phyloP scores from a whole-genome alignment of 2,329 filamentous ascomycete species.

The Fusarium torreyae region DNA sequence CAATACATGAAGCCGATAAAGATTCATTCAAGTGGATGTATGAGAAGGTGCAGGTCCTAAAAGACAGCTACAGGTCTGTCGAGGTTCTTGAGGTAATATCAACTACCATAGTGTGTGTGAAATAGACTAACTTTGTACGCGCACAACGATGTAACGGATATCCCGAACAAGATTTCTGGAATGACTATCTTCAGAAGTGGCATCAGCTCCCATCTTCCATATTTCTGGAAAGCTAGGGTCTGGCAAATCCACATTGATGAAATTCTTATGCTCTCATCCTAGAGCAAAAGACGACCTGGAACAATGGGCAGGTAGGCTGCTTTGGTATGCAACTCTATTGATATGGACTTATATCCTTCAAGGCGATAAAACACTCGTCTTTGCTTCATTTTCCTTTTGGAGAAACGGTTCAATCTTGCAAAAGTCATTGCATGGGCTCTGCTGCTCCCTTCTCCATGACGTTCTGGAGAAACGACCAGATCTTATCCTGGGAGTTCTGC shows the following conservation, averaged over 20 bases:
- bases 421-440: neutral
- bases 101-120: too few relatives aligned
- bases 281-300: rapidly evolving
- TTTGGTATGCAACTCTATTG: too few relatives aligned
- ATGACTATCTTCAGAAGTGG: too few relatives aligned
- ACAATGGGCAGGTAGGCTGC: neutral
- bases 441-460: rapidly evolving
- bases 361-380: neutral
- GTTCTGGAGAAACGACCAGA: neutral
- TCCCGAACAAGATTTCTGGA: too few relatives aligned
- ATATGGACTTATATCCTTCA: rapidly evolving
- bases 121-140: too few relatives aligned
- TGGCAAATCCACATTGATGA: too few relatives aligned
- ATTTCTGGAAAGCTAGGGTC: too few relatives aligned
- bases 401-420: neutral
- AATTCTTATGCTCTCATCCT: too few relatives aligned
- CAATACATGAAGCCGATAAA: neutral
- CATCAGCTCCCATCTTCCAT: too few relatives aligned
- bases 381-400: neutral
- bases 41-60: too few relatives aligned
- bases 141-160: too few relatives aligned
- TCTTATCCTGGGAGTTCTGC: neutral
- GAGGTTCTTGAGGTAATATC: neutral
- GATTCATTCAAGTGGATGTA: neutral
- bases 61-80: too few relatives aligned